Conservation (phyloP, 305 asterid genomes). For the Solanum chacoense region DNA sequence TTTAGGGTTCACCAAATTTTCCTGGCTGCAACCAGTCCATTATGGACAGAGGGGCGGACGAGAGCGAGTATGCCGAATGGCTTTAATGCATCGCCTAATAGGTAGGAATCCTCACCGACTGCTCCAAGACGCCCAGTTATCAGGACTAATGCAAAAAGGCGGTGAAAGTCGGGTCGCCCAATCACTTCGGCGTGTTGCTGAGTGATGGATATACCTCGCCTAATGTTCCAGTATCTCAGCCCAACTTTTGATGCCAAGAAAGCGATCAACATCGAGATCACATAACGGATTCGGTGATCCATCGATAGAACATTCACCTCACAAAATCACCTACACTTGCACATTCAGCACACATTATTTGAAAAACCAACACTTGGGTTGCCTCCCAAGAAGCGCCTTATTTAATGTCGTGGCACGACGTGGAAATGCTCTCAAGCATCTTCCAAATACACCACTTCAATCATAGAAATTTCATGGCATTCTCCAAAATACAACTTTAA, state of each 20-base stretch:
- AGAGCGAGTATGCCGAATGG: no score
- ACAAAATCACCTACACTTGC: background rate
- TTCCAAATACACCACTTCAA: background rate
- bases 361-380: background rate
- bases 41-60: no score
- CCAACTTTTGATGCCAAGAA: no score
- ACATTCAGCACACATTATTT: background rate
- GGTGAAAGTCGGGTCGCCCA: background rate
- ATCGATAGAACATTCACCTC: background rate
- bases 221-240: background rate
- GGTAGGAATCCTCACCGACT: no score
- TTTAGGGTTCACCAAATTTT: no score
- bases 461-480: background rate
- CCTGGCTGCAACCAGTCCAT: no score
- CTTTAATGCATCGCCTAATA: no score
- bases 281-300: background rate
- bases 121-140: no score
- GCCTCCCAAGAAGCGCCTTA: background rate
- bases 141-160: background rate
- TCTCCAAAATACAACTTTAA: background rate
- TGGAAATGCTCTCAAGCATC: background rate
- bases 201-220: background rate
- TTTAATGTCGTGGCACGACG: background rate
- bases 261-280: background rate
- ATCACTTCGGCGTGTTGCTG: background rate